Evolutionary conservation across 208 protist species (phyloP), one percentile per base, ranked within the genome.

Genomic region (Balamuthia mandrillaris): DNA sequence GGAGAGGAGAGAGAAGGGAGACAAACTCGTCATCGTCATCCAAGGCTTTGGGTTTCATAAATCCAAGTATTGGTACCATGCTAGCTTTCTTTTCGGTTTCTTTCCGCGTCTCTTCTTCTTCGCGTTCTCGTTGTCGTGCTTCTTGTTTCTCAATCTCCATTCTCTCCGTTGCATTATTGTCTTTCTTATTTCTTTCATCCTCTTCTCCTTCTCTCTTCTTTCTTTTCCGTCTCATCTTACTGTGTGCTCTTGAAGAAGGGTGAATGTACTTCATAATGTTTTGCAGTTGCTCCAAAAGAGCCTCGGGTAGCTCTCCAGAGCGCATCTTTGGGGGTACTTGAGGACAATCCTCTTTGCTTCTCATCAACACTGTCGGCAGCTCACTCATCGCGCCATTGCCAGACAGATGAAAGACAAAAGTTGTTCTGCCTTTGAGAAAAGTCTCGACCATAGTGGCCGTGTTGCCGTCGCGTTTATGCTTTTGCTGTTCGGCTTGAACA

Each of bases 331-430:
- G n/a, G 7, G n/a, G n/a, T n/a, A n/a, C 21, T 42, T 74, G 45
- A 27, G 65, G 65, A 18, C 65, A 74, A 42, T 74, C 65, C 65
- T 74, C 65, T 42, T 74, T 74, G 65, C 65, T 74, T 12, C 65
- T 37, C 10, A 74, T 37, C 65, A 74, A n/a, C 33, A 42, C 51
- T 5, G 65, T 74, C 3, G 65, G 65, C 33, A 74, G 65, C 39
- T 74, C 65, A n/a, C n/a, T n/a, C n/a, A n/a, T n/a, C 12, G 41
- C 39, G 21, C 21, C 51, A n/a, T 37, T 37, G 39, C 51, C 39
- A n/a, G 65, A 52, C 65, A 74, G 31, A 16, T 74, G 41, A 18
- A 74, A 74, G 21, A 74, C 41, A 16, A 51, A 74, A 3, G 65
- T 74, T 27, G 65, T 74, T 3, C 65, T 18, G 7, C 65, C 65